Evolutionary conservation across 1,139 yeast species (phyloP), one percentile per base, ranked within the genome.

Genomic region (Saccharomyces uvarum): DNA sequence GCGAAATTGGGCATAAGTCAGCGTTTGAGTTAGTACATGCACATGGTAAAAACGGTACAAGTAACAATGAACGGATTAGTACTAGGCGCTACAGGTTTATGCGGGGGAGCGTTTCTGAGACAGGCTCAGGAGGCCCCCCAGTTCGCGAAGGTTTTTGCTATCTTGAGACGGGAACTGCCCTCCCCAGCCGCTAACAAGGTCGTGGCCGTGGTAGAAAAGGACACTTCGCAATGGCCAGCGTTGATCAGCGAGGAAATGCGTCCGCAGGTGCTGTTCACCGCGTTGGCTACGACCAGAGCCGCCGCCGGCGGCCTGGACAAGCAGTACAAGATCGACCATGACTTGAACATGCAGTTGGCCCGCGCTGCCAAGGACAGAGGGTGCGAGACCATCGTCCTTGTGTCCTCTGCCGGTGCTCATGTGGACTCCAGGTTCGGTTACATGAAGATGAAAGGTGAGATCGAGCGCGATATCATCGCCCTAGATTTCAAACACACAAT

Each of bases 211-310:
- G 65, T 76, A 41, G 79, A 77, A 51, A 57, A 66, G 7, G 78
- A 80, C 53, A 58, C 73, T 13, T 56, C 57, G 1, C 70, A 73
- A 49, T 83, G 86, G 85, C 67, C 68, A 1, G 48, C 59, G 50
- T 44, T 61, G 53, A 53, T 70, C 41, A 60, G 66, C 65, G 57
- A 56, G 38, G 64, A 61, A 29, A 48, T 57, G 3, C 68, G 68
- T 29, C 44, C 44, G 44, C 44, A 38, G 44, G 68, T 75, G 0
- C 75, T 81, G 56, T 78, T 84, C 59, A 79, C 88, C 1, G 81
- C 83, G 0, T 78, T 88, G 62, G 95, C 90, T n/a, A 86, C 96
- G 14, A 88, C 95, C 1, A 75, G 78, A 53, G 83, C 79, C 1
- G 76, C 72, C 16, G 95, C 90, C 2, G 93, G 93, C n/a, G 75